Evolutionary conservation across 108 stramenopile genomes (phyloP), one percentile per base, ranked within the genome.

Genomic region (Nitzschia sp.): DNA sequence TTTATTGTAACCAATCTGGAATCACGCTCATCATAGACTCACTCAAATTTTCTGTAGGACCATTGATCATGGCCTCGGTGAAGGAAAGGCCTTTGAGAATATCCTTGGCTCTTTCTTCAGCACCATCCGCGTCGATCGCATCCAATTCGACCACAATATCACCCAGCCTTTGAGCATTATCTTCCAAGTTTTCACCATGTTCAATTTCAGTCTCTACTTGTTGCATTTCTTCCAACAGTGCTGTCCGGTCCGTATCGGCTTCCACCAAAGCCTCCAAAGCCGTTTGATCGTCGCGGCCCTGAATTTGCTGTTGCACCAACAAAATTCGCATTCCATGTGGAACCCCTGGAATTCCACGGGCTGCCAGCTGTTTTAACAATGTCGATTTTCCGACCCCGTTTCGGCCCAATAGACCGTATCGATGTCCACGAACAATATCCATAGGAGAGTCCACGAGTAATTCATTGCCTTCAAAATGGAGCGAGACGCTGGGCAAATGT

Each of bases 371-470:
- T 49, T 67, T 73, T 30, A 97, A 74, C 21, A 97, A 68, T 26
- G 93, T 94, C 5, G 90, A 87, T 64, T 97, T 97, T 21, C 96
- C 96, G 32, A 86, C 90, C 0, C 96, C 96, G 75, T 97, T 97
- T 38, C 82, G 64, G 0, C 93, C 93, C 27, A 71, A 26, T 29
- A 76, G 19, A 0, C 90, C 96, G 68, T 95, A 97, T 31, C 84
- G 56, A 59, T 85, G 83, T 0, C 88, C 85, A 13, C 78, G 59
- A 6, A 71, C 66, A 45, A 88, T 81, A 23, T 80, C 69, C 74
- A 85, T 81, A 21, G 62, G 70, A n/a, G 83, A 77, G 31, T 79
- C 74, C 0, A 68, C 68, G 28, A 88, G 60, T 35, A 88, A 59
- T 30, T 82, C 82, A 62, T 80, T 84, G 28, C 87, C 84, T 29